phyloP scores from a whole-genome alignment of 371 early-diverging fungal genomes.

The Quaeritorhiza haematococci region DNA sequence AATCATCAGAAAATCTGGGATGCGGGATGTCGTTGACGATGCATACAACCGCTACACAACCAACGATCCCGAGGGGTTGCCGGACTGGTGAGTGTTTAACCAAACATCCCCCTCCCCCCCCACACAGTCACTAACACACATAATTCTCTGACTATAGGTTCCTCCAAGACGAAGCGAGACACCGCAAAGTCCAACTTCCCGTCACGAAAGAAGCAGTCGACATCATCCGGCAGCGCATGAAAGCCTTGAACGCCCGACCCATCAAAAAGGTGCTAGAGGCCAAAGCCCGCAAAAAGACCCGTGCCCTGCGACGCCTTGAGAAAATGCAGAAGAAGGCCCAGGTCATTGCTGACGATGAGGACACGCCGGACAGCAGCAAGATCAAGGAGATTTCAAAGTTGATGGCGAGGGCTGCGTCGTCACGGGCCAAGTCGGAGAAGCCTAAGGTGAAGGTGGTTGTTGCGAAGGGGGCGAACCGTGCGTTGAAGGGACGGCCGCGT shows the following conservation, averaged over 20 bases:
- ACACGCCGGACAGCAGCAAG: slow-evolving; percentile 86
- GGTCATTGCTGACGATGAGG: slow-evolving; percentile 77
- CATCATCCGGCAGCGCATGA: slow-evolving; percentile 70
- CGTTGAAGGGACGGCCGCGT: slow-evolving; percentile 87
- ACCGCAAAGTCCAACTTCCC: slow-evolving; percentile 83
- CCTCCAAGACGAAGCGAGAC: slow-evolving; percentile 80
- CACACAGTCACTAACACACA: not conserved
- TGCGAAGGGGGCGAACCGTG: slow-evolving; percentile 79
- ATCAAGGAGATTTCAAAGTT: slow-evolving; percentile 73
- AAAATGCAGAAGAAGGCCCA: slow-evolving; percentile 86
- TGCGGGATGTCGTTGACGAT: slow-evolving; percentile 74
- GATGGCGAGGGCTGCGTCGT: slow-evolving; percentile 52
- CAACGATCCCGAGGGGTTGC: slow-evolving; percentile 79
- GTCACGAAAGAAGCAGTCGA: slow-evolving; percentile 93
- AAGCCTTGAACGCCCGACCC: slow-evolving; percentile 88
- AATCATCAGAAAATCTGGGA: slow-evolving; percentile 45
- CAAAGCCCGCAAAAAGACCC: slow-evolving; percentile 91
- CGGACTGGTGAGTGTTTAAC: slow-evolving; percentile 66
- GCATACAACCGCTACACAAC: slow-evolving; percentile 86
- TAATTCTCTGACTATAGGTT: slow-evolving; percentile 39
- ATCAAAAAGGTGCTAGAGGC: slow-evolving; percentile 99
- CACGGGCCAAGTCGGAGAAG: slow-evolving; percentile 56
- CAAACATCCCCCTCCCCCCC: not conserved
- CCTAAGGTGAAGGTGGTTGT: slow-evolving; percentile 83
- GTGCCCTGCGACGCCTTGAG: slow-evolving; percentile 50